Evolutionary conservation across 2,329 filamentous ascomycete genomes (phyloP).

Genomic region (Colletotrichum euphorbiae): DNA sequence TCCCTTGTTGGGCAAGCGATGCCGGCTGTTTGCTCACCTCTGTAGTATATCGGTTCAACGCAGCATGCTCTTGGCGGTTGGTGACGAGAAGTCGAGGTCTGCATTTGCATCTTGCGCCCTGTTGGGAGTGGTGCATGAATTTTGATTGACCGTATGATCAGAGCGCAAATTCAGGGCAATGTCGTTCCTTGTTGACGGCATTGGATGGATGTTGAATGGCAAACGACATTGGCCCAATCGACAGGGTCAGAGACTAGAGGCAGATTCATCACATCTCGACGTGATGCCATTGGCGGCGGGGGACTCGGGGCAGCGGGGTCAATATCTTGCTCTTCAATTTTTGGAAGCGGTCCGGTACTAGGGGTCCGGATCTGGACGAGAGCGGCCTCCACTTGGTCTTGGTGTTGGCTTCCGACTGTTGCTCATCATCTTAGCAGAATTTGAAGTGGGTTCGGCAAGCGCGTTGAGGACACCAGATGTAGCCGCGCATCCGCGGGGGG

Average conservation of each 20-base stretch:
- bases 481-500: background rate
- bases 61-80: conserved; percentile 30
- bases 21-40: conserved; percentile 2
- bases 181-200: background rate
- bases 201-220: background rate
- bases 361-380: conserved; percentile 29
- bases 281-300: conserved; percentile 31
- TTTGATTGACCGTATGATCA: conserved; percentile 17
- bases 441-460: background rate
- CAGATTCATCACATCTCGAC: conserved; percentile 26
- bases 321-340: conserved; percentile 3
- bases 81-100: conserved; percentile 23
- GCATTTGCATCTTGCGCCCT: conserved; percentile 25
- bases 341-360: conserved; percentile 19
- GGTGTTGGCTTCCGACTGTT: background rate
- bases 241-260: conserved; percentile 9
- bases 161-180: background rate
- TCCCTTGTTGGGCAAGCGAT: background rate
- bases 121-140: conserved; percentile 1
- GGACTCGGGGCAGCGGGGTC: conserved; percentile 24
- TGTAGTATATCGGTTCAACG: background rate
- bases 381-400: too few species aligned
- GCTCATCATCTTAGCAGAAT: background rate
- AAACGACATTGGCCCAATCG: background rate
- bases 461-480: background rate